These are phyloP conservation scores for Spongispora temasekensis DNA, from an alignment of 1,284 basidiomycete genomes.

Conservation along the genomic window DNA sequence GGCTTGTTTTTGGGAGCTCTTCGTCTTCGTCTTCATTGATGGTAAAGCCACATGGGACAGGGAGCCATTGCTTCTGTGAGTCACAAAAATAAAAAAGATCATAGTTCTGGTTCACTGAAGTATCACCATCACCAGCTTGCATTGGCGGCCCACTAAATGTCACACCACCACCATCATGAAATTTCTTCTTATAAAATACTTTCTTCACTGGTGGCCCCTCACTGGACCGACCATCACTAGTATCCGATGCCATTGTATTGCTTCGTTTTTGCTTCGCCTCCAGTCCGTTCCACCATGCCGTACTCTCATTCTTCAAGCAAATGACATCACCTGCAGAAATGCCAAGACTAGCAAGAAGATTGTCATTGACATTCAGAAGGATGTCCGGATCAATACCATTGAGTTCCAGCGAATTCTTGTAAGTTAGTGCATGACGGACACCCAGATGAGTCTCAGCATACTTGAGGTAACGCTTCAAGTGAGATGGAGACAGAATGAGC, in stretches of 20 bases:
- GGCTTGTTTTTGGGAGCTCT: neutral
- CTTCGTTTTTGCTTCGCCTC: constrained; percentile 14
- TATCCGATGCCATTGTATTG: neutral
- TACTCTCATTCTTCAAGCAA: constrained; percentile 15
- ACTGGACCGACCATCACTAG: neutral
- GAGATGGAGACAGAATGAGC: neutral
- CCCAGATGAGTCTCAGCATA: neutral
- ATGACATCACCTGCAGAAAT: constrained; percentile 14
- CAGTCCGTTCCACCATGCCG: constrained; percentile 16
- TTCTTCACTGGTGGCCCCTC: neutral
- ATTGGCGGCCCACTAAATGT: neutral
- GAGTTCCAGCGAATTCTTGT: neutral
- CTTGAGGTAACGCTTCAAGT: neutral
- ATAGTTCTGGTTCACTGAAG: neutral
- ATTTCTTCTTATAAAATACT: neutral
- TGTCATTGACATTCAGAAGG: constrained; percentile 5
- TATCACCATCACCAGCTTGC: neutral
- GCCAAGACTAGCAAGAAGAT: constrained; percentile 1
- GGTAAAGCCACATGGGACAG: neutral
- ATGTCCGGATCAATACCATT: constrained; percentile 10
- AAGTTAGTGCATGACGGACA: neutral
- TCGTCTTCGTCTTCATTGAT: neutral
- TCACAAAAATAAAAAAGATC: neutral
- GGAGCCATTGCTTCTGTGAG: constrained; percentile 1
- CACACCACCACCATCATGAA: neutral